Percentiles rank a stretch among this genome's conserved stretches.
Evolutionary conservation across 78 protist species (phyloP).

Genomic region (Chrysochromulina tobinii): DNA sequence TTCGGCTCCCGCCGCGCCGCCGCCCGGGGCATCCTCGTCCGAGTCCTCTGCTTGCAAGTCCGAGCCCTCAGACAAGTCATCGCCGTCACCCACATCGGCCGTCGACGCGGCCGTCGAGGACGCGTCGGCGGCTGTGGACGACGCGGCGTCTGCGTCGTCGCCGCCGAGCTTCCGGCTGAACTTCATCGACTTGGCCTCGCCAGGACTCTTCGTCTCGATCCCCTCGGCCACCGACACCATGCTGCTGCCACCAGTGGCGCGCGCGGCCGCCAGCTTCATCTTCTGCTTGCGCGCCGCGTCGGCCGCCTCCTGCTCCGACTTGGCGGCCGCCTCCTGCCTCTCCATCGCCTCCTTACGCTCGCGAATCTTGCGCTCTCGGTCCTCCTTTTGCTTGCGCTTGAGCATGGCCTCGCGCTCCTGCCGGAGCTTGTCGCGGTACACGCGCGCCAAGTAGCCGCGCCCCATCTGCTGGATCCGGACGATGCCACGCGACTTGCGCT

Average conservation of each 20-base stretch:
- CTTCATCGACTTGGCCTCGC: too few relatives aligned
- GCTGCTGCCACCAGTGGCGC: too few relatives aligned
- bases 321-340: not conserved
- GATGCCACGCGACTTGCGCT: too few relatives aligned
- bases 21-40: not conserved
- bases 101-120: too few relatives aligned
- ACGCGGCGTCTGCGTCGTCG: not conserved
- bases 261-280: not conserved
- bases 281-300: not conserved
- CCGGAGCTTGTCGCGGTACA: not conserved
- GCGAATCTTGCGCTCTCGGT: conserved; percentile 11
- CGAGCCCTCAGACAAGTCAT: not conserved
- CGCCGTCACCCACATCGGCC: not conserved
- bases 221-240: too few relatives aligned
- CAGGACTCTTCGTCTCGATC: too few relatives aligned
- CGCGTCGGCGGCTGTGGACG: too few relatives aligned
- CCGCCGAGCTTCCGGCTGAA: not conserved
- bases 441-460: not conserved
- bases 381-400: not conserved
- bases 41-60: not conserved
- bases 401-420: not conserved
- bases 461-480: not conserved
- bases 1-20: not conserved
- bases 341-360: not conserved
- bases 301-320: not conserved